These are phyloP conservation scores for Sporothrix dimorphospora DNA, from an alignment of 2,329 filamentous ascomycete genomes.

Conservation along the genomic window DNA sequence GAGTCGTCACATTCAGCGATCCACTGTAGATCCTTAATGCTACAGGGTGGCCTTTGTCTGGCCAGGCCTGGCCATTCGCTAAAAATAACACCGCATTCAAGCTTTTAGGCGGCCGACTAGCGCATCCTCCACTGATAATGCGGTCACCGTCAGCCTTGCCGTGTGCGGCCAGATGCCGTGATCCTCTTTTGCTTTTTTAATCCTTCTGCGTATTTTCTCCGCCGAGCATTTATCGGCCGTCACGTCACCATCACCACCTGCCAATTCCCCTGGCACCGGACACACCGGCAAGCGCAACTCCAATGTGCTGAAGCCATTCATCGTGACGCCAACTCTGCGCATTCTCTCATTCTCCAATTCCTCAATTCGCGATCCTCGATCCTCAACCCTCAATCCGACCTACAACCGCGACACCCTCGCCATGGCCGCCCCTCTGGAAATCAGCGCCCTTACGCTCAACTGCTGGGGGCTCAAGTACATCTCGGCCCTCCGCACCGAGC, in stretches of 20 bases:
- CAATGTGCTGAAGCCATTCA: not conserved
- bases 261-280: not conserved
- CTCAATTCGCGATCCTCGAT: not conserved
- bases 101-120: constrained; percentile 2
- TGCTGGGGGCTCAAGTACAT: constrained; percentile 96
- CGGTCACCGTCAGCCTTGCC: not conserved
- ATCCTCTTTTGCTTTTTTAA: not conserved
- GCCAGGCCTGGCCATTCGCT: not conserved
- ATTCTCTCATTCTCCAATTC: not conserved
- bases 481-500: constrained; percentile 74
- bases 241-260: not conserved
- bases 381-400: not conserved
- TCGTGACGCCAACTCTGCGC: not conserved
- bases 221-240: not conserved
- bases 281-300: not conserved
- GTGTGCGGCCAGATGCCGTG: not conserved
- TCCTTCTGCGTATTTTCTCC: not conserved
- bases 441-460: constrained; percentile 87
- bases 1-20: not conserved
- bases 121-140: not conserved
- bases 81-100: constrained; percentile 10
- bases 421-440: constrained; percentile 43
- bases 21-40: not conserved
- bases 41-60: not conserved
- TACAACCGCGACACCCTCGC: not conserved